Evolutionary conservation across 2,329 filamentous ascomycete genomes (phyloP), one percentile per base, ranked within the genome.

Genomic region (Xenosphaeropsis pyriputrescens): DNA sequence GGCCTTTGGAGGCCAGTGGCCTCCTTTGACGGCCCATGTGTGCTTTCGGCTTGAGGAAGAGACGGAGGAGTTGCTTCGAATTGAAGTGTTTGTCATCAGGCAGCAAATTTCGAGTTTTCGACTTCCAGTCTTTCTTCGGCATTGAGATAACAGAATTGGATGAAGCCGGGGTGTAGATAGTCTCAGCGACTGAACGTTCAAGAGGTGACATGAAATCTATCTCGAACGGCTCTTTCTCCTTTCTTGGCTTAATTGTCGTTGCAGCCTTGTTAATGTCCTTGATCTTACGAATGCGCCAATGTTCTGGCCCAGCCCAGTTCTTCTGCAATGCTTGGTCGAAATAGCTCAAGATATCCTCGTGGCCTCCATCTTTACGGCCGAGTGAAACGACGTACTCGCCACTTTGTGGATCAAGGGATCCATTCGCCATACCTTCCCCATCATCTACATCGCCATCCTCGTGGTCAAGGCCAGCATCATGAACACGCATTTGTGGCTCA

Each of bases 41-140:
- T 9, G 88, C 85, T 56, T 88, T 93, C 18, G 91, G 91, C 57
- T 98, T 98, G 18, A 96, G 68, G 68, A 96, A 98, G 1, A 98
- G 70, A 36, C 77, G 82, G 6, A 96, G 67, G 1, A 98, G 67
- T 46, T 93, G 85, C 53, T 82, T 83, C 7, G 89, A 96, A 62
- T 88, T 94, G 65, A 98, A 96, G 56, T 96, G 88, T 59, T 95
- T 95, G 61, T 98, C 91, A 52, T 98, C 91, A 2, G 93, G 89
- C 4, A 98, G 74, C 3, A 98, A 70, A 54, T 98, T 94, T 35
- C 85, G 75, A 2, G 82, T 86, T 59, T 93, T 94, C 30, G 85
- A 91, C 57, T 85, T 91, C 85, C 89, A 93, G 57, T 96, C 86
- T 47, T 88, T 85, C 63, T 93, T 95, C 14, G 89, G 82, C 47